Evolutionary conservation across 768 basidiomycete species (phyloP).

Genomic region (Auricularia heimuer): DNA sequence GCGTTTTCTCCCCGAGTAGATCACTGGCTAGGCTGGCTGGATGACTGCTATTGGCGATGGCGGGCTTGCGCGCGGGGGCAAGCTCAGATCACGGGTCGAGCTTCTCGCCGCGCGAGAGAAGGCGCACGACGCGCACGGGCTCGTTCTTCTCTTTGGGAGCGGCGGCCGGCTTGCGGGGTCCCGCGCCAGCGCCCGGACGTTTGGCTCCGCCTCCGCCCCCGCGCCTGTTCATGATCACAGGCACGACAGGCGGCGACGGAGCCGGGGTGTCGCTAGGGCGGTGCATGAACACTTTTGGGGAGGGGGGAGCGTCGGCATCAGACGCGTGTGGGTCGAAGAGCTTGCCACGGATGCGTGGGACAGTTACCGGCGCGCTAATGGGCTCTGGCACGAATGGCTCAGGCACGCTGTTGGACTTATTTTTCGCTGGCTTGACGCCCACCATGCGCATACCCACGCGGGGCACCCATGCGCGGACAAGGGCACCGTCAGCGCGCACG

Average conservation of each 20-base stretch:
- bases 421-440: constrained; percentile 36
- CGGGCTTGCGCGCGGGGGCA: background rate
- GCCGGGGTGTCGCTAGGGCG: background rate
- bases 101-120: constrained; percentile 79
- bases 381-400: background rate
- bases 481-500: constrained; percentile 30
- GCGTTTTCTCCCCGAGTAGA: background rate
- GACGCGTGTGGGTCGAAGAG: background rate
- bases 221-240: background rate
- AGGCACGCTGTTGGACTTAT: background rate
- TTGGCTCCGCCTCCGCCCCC: background rate
- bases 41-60: background rate
- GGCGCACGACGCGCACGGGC: constrained; percentile 64
- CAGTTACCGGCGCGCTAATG: background rate
- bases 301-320: background rate
- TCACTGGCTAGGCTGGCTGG: background rate
- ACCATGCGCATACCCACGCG: constrained; percentile 43
- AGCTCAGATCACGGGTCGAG: constrained; percentile 39
- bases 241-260: background rate
- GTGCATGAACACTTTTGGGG: background rate
- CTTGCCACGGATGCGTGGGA: background rate
- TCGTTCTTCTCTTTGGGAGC: constrained; percentile 17
- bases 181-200: background rate
- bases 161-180: constrained; percentile 2
- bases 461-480: constrained; percentile 59